These are phyloP conservation scores for Globisporangium heterothallicum DNA, from an alignment of 352 stramenopile species.

Conservation along the genomic window DNA sequence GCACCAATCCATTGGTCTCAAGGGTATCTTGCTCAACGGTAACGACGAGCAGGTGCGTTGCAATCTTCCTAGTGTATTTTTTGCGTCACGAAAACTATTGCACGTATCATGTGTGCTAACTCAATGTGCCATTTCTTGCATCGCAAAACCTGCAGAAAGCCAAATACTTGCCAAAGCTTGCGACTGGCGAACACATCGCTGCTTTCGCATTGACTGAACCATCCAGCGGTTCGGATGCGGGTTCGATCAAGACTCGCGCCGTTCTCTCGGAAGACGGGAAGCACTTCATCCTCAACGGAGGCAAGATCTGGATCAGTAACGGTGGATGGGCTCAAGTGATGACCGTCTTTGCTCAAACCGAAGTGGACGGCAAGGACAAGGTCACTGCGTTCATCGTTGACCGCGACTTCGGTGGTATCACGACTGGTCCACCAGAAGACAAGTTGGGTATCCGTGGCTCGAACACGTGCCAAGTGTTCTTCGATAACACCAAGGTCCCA, in stretches of 20 bases:
- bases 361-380: conserved; percentile 95
- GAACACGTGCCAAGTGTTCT: conserved; percentile 95
- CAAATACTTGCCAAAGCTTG: conserved; percentile 89
- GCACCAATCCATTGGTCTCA: conserved; percentile 85
- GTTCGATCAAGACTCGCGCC: conserved; percentile 88
- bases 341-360: conserved; percentile 95
- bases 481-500: conserved; percentile 94
- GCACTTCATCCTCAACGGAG: conserved; percentile 90
- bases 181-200: conserved; percentile 80
- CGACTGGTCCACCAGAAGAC: conserved; percentile 90
- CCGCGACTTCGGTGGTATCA: conserved; percentile 88
- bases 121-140: not conserved
- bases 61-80: not conserved
- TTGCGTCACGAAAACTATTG: too few species aligned
- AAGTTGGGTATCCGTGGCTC: conserved; percentile 97
- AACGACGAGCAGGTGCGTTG: conserved; percentile 46
- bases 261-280: conserved; percentile 88
- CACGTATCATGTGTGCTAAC: conserved; percentile 4
- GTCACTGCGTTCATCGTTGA: conserved; percentile 98
- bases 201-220: conserved; percentile 89
- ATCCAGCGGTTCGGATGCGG: conserved; percentile 86
- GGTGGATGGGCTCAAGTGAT: conserved; percentile 94
- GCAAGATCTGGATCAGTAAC: conserved; percentile 98
- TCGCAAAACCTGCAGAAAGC: conserved; percentile 40
- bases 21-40: conserved; percentile 85